These are phyloP conservation scores for Auricularia sp. DNA, from an alignment of 768 basidiomycete genomes.

Conservation along the genomic window DNA sequence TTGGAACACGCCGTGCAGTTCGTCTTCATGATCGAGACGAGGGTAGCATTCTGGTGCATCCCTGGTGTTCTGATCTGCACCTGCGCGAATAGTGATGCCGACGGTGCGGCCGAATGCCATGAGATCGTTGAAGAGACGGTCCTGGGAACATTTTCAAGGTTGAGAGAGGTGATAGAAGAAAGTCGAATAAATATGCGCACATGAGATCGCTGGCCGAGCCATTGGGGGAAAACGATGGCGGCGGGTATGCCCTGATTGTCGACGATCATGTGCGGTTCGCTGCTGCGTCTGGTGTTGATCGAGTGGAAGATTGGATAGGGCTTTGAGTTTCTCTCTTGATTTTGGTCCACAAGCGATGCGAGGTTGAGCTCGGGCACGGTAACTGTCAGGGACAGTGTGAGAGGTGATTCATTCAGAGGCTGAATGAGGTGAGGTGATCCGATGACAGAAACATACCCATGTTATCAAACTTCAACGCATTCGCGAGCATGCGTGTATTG, in stretches of 20 bases:
- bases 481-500: neutral
- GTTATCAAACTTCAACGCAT: neutral
- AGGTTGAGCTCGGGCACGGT: neutral
- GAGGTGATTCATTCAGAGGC: too few relatives aligned
- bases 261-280: neutral
- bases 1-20: neutral
- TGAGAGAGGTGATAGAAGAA: too few relatives aligned
- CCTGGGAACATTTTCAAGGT: neutral
- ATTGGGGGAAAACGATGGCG: neutral
- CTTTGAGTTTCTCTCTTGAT: neutral
- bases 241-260: neutral
- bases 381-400: neutral
- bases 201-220: neutral
- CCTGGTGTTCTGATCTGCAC: neutral
- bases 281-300: neutral
- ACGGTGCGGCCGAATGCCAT: neutral
- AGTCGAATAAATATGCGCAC: neutral
- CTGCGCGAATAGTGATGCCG: neutral
- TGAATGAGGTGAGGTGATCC: too few relatives aligned
- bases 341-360: neutral
- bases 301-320: neutral
- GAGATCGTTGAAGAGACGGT: neutral
- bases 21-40: neutral
- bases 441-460: neutral
- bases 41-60: neutral